Evolutionary conservation across 768 basidiomycete genomes (phyloP).

Genomic region (Russula lepida): DNA sequence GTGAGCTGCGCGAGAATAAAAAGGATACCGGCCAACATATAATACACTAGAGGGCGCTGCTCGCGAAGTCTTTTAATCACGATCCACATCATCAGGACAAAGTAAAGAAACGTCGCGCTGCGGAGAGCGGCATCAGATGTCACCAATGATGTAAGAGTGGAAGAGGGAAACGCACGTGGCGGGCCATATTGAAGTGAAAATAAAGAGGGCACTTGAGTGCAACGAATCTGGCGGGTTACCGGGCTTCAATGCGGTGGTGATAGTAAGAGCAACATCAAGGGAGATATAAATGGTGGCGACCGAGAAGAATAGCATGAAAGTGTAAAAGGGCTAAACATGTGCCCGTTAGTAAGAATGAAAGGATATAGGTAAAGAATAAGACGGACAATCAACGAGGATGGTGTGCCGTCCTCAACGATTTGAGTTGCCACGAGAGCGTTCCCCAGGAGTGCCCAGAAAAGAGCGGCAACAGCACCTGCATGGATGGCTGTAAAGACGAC

Average conservation of each 20-base stretch:
- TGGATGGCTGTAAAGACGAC: constrained; percentile 72
- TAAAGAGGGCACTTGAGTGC: constrained; percentile 67
- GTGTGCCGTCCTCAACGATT: constrained; percentile 84
- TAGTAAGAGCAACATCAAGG: constrained; percentile 67
- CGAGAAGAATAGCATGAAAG: constrained; percentile 53
- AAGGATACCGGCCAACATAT: constrained; percentile 59
- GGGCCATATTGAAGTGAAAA: constrained; percentile 75
- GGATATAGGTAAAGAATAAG: not conserved
- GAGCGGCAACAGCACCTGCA: constrained; percentile 61
- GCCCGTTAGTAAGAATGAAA: not conserved
- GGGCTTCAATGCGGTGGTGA: constrained; percentile 54
- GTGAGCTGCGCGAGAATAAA: constrained; percentile 78
- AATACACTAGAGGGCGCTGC: constrained; percentile 70
- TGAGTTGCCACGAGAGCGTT: constrained; percentile 81
- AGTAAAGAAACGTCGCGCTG: constrained; percentile 62
- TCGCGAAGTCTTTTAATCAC: constrained; percentile 72
- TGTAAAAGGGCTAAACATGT: constrained; percentile 47
- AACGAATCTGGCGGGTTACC: constrained; percentile 49
- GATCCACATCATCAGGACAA: constrained; percentile 72
- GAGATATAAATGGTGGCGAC: constrained; percentile 73
- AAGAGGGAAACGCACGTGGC: constrained; percentile 46
- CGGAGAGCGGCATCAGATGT: not conserved
- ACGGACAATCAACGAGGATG: constrained; percentile 57
- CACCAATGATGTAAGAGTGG: not conserved
- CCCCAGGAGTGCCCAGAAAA: constrained; percentile 74